phyloP scores from a whole-genome alignment of 768 basidiomycete genomes.

The Coprinopsis strossmayeri region DNA sequence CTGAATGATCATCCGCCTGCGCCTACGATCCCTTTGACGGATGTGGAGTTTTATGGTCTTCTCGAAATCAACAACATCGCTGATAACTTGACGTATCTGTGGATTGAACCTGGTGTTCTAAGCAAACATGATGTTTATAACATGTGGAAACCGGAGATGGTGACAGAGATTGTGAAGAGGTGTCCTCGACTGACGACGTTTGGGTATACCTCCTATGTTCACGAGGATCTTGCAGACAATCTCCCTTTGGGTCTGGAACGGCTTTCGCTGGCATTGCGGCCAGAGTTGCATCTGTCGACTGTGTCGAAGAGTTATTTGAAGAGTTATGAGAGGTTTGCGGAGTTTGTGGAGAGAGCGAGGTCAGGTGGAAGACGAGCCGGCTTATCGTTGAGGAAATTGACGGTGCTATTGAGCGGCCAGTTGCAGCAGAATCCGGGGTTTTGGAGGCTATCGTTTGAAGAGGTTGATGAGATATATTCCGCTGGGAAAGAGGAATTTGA shows the following conservation, averaged over 20 bases:
- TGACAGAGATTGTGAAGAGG: slow-evolving; percentile 5
- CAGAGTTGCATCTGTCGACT: background rate
- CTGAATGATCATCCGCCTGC: background rate
- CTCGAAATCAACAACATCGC: slow-evolving; percentile 5
- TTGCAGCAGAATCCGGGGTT: slow-evolving; percentile 8
- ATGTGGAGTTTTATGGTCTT: background rate
- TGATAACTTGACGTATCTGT: slow-evolving; percentile 1
- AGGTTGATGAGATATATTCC: background rate
- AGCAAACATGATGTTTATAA: background rate
- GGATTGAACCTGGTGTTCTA: slow-evolving; percentile 6
- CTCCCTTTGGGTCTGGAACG: background rate
- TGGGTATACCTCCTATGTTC: slow-evolving; percentile 5
- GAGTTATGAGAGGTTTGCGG: background rate
- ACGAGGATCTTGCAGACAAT: slow-evolving; percentile 1
- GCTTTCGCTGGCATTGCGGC: slow-evolving; percentile 1
- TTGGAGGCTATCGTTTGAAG: slow-evolving; percentile 8
- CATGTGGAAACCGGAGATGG: slow-evolving; percentile 6
- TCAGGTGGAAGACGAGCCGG: background rate
- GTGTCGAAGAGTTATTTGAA: slow-evolving; percentile 2
- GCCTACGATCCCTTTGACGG: background rate
- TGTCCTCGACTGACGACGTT: slow-evolving; percentile 3
- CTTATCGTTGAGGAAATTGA: background rate
- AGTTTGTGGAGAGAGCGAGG: background rate
- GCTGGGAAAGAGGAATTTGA: slow-evolving; percentile 2
- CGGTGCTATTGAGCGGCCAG: slow-evolving; percentile 3